Conservation (phyloP, 2,329 filamentous ascomycete genomes). For the Botrytis deweyae region DNA sequence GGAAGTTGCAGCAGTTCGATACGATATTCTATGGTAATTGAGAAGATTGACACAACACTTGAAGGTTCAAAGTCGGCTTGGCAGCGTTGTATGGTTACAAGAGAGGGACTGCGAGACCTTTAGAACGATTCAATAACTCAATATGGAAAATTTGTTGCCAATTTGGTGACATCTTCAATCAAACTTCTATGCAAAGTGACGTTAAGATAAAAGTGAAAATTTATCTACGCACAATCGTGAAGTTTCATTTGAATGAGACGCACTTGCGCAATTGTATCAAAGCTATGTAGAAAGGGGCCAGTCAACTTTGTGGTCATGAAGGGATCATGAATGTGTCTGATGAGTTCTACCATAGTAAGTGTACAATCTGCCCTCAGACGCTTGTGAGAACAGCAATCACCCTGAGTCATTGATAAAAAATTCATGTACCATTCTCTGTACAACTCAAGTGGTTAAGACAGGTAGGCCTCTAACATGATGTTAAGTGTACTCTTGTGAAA, state of each 20-base stretch:
- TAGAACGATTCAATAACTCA: not conserved
- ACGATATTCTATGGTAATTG: not conserved
- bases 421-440: not conserved
- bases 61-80: not conserved
- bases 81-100: too few relatives aligned
- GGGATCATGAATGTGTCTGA: not conserved
- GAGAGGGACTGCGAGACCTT: too few relatives aligned
- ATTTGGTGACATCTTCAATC: not conserved
- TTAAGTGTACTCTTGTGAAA: not conserved
- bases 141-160: not conserved
- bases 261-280: not conserved
- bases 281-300: not conserved
- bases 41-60: not conserved
- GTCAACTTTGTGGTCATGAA: not conserved
- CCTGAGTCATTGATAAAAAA: not conserved
- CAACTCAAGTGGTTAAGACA: not conserved
- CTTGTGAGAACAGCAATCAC: not conserved
- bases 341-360: not conserved
- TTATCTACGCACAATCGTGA: accelerated
- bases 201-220: not conserved
- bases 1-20: slow-evolving; percentile 1
- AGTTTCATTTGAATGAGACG: too few relatives aligned
- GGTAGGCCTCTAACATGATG: too few relatives aligned
- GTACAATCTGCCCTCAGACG: not conserved
- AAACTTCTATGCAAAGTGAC: not conserved